Evolutionary conservation across 257 asterid genomes (phyloP).

Genomic region (Galeopsis tetrahit): DNA sequence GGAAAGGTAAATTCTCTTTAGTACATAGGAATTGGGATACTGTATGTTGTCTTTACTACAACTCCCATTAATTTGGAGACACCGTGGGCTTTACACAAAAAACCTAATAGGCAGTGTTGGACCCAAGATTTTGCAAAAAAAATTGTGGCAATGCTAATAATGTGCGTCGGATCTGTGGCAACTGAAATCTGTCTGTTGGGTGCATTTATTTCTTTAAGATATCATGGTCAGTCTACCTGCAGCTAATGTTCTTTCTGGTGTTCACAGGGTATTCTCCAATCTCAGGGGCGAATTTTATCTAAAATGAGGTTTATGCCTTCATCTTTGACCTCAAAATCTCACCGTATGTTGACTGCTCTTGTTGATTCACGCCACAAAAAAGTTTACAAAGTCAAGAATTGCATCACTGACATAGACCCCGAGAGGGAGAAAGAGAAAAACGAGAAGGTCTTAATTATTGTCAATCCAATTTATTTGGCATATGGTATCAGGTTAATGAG

Average conservation of each 20-base stretch:
- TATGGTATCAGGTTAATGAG: conserved; percentile 26
- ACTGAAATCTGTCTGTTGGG: conserved; percentile 12
- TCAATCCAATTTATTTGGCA: conserved; percentile 9
- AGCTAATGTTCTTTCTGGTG: conserved; percentile 23
- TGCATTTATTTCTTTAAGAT: conserved; percentile 18
- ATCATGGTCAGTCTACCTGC: conserved; percentile 8
- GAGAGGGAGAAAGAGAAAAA: conserved; percentile 98
- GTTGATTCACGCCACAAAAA: conserved; percentile 98
- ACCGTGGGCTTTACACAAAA: neutral
- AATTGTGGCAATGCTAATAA: neutral
- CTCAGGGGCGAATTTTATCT: conserved; percentile 85
- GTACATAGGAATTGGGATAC: neutral
- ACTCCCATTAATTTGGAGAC: neutral
- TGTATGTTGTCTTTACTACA: neutral
- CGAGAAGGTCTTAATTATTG: conserved; percentile 64
- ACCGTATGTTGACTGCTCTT: conserved; percentile 90
- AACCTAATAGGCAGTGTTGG: conserved; percentile 3
- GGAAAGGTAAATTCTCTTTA: conserved; percentile 61
- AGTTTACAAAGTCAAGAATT: conserved; percentile 90
- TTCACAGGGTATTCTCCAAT: conserved; percentile 91
- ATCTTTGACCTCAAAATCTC: conserved; percentile 89
- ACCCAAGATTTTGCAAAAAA: neutral
- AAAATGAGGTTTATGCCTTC: conserved; percentile 99
- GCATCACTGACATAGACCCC: conserved; percentile 96
- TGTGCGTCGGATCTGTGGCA: conserved; percentile 16